Base-by-base conservation (phyloP, 345 rosid species). In the Boechera divaricarpa region DNA sequence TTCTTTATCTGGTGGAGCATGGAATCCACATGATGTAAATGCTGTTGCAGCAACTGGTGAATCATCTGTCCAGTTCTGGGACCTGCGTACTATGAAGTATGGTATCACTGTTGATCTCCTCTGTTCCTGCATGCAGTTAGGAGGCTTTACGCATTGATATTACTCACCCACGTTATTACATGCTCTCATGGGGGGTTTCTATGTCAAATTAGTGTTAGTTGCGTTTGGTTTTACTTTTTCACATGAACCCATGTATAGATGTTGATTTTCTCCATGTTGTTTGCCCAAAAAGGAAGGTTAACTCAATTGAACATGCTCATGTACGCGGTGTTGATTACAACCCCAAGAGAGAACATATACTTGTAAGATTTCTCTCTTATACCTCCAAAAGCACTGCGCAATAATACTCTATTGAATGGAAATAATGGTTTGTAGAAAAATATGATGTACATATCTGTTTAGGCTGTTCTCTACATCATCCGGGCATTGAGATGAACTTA, bases 1-100 rank as follows among this genome's bases (percentile, higher is more conserved):
- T 66, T 85, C 84, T 79, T 78, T 91, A 69, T 87, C 93, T 74
- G 92, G 97, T 78, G 96, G 97, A 71, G 96, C 94, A 24, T 90
- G 96, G 98, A 88, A 91, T 86, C 98, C 96, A 2, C 98, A 94
- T 81, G 94, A 92, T 48, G 80, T 85, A 51, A 94, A 92, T 83
- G 70, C 86, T 80, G 81, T 92, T 42, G 97, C 92, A 33, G 90
- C 94, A 47, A 89, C 92, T 69, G 86, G 90, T 84, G 98, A 90
- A 76, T 92, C 98, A 67, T 90, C 98, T 38, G 72, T 94, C 72
- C 93, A 94, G 82, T 85, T 94, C 79, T 92, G 97, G 95, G 98
- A 92, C 82, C 78, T 94, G 28, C 86, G 94, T 57, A 85, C 94
- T 39, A 88, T 90, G 98, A 86, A 85, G 98, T 94, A 86, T 72